These are phyloP conservation scores for Heliocybe sulcata DNA, from an alignment of 1,284 basidiomycete genomes.

Conservation along the genomic window DNA sequence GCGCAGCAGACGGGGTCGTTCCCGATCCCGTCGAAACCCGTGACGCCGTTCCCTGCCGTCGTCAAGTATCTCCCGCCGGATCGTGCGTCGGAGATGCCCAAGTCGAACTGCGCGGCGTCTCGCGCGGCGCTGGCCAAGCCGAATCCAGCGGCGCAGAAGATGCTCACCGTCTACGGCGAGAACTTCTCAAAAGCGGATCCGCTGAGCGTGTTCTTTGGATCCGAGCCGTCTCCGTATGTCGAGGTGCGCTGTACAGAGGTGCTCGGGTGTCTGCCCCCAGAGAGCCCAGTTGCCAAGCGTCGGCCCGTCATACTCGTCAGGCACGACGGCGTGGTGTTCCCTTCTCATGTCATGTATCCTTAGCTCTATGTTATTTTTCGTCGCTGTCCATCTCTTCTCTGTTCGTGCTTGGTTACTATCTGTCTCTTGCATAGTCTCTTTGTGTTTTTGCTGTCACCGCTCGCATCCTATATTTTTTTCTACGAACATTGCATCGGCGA, in stretches of 20 bases:
- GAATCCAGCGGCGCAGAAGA: slow-evolving; percentile 61
- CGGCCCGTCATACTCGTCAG: slow-evolving; percentile 82
- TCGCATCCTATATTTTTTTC: background rate
- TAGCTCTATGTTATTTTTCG: slow-evolving; percentile 24
- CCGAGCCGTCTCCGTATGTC: slow-evolving; percentile 79
- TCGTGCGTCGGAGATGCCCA: slow-evolving; percentile 67
- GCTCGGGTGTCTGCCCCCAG: slow-evolving; percentile 70
- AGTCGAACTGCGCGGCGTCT: slow-evolving; percentile 53
- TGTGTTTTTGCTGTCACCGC: slow-evolving; percentile 1
- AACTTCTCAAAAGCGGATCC: slow-evolving; percentile 80
- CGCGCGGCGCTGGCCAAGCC: slow-evolving; percentile 66
- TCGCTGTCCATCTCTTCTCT: background rate
- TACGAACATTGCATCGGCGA: background rate
- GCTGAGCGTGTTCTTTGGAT: slow-evolving; percentile 82
- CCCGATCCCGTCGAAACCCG: slow-evolving; percentile 72
- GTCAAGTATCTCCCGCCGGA: slow-evolving; percentile 84
- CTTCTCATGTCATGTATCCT: slow-evolving; percentile 81
- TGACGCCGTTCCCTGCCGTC: slow-evolving; percentile 81
- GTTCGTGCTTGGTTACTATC: slow-evolving; percentile 3
- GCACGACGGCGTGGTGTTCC: slow-evolving; percentile 87
- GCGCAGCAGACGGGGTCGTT: slow-evolving; percentile 58
- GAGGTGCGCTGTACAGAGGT: slow-evolving; percentile 89
- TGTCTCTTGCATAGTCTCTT: slow-evolving; percentile 2
- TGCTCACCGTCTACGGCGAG: slow-evolving; percentile 86
- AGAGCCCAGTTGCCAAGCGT: slow-evolving; percentile 53